phyloP scores from a whole-genome alignment of 805 yeast species.

The Candida krabiensis region DNA sequence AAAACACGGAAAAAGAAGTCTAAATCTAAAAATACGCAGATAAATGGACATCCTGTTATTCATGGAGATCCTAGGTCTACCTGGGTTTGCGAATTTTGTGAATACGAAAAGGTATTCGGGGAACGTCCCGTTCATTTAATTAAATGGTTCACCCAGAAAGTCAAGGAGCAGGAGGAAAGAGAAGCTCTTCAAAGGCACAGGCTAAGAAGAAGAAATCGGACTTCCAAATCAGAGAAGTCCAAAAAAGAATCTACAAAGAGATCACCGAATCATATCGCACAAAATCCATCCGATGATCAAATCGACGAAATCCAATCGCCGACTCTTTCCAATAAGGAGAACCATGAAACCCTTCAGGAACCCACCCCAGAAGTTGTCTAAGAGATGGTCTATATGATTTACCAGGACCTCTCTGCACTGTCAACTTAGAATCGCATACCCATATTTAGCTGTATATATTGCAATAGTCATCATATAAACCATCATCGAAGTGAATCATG shows the following conservation, averaged over 20 bases:
- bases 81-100: slow-evolving; percentile 46
- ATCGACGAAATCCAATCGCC: no score
- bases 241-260: not conserved
- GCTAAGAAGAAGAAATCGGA: slow-evolving; percentile 10
- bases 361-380: no score
- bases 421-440: no score
- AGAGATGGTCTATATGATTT: no score
- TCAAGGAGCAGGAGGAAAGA: slow-evolving; percentile 33
- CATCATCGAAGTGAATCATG: no score
- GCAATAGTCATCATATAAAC: no score
- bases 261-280: no score
- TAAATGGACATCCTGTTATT: slow-evolving; percentile 3
- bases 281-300: no score
- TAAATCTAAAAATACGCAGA: slow-evolving; percentile 18
- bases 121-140: slow-evolving; percentile 43
- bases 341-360: no score
- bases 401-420: no score
- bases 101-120: slow-evolving; percentile 49
- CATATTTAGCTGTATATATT: no score
- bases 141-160: slow-evolving; percentile 43
- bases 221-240: slow-evolving; percentile 1
- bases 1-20: slow-evolving; percentile 15
- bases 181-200: slow-evolving; percentile 20
- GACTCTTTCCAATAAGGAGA: no score
- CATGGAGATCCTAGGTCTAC: slow-evolving; percentile 18